phyloP scores from a whole-genome alignment of 2,329 filamentous ascomycete species.

The Dactylellina leptospora region DNA sequence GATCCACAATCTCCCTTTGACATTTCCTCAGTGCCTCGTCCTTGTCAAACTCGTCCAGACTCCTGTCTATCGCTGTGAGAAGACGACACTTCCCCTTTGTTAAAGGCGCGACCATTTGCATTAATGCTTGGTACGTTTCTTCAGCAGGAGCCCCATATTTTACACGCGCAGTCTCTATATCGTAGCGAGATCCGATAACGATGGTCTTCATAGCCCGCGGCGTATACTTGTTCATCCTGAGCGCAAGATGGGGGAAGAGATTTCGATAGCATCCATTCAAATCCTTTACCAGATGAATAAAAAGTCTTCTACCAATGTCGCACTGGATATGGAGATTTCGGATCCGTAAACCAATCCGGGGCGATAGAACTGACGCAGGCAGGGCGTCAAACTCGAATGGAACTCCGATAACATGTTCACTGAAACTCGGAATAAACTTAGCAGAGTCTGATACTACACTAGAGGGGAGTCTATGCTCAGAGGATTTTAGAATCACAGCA shows the following conservation, averaged over 20 bases:
- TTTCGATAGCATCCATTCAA: neutral
- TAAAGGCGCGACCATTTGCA: slow-evolving; percentile 1
- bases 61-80: neutral
- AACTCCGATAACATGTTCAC: no score
- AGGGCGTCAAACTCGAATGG: neutral
- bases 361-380: neutral
- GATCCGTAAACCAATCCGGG: neutral
- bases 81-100: neutral
- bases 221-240: neutral
- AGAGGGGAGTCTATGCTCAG: no score
- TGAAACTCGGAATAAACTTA: no score
- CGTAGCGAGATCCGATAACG: no score
- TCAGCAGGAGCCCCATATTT: no score
- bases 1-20: neutral
- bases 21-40: neutral
- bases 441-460: no score
- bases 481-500: no score
- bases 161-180: no score
- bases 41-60: neutral
- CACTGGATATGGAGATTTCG: slow-evolving; percentile 5
- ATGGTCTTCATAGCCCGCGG: slow-evolving; percentile 8
- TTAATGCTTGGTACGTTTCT: neutral
- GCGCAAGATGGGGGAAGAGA: neutral
- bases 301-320: neutral
- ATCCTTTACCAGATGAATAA: neutral